Evolutionary conservation across 805 yeast species (phyloP), one percentile per base, ranked within the genome.

Genomic region (Yamadazyma kitorensis): DNA sequence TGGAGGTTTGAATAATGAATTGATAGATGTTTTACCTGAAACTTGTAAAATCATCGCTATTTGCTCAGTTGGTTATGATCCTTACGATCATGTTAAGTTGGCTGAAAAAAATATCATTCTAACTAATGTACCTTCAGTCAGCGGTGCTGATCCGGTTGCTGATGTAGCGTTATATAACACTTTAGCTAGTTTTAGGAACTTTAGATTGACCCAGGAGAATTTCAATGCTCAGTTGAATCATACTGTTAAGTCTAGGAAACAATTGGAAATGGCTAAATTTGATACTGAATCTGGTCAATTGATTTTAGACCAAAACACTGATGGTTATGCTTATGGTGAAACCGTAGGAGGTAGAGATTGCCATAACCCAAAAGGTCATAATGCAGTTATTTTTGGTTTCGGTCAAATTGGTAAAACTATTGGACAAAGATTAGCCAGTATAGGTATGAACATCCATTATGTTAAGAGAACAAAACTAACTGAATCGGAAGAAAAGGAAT

Each of bases 401-500:
- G 94, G 95, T 1, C 66, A 76, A 14, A 85, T 85, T 46, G 95
- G 94, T 6, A 71, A 72, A 51, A 66, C 70, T 19, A 75, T 82
- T 37, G 93, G 80, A 3, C 57, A 55, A 30, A 69, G 81, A 47
- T 64, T 85, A 39, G 33, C 61, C 30, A 61, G 60, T n/a, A 54
- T 85, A 20, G 87, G 86, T 4, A 78, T 84, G 84, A 58, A 72
- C 14, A 64, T 85, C 23, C 70, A 70, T 37, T 84, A 83, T 44
- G 68, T 76, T 35, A 82, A 81, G 45, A 67, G 88, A 47, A 62
- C 64, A 0, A 56, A 62, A 22, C 55, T 77, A 33, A 35, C 69
- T 0, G 45, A 41, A 5, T 36, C 41, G 4, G 68, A 64, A 18
- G 59, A 59, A 31, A 31, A 38, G 18, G 23, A 45, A 1, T 54